These are phyloP conservation scores for Potentilla sterilis DNA, from an alignment of 306 rosid species.

Conservation along the genomic window DNA sequence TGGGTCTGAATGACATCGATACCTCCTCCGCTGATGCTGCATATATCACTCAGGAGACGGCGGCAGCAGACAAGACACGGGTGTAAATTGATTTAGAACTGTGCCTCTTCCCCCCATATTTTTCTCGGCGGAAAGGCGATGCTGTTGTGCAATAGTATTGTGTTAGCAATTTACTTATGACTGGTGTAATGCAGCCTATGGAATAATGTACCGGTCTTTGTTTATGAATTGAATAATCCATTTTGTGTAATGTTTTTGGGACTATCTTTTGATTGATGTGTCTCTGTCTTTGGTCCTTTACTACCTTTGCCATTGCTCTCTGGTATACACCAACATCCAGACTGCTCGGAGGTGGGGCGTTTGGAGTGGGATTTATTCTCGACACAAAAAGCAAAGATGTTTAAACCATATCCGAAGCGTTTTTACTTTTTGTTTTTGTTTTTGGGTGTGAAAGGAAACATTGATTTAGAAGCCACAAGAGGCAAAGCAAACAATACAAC, in stretches of 20 bases:
- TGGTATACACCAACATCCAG: not conserved
- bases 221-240: not conserved
- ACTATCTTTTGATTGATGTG: not conserved
- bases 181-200: not conserved
- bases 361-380: not conserved
- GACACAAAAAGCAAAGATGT: too few relatives aligned
- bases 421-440: too few relatives aligned
- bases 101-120: not conserved
- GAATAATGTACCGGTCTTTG: not conserved
- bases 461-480: not conserved
- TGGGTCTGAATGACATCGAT: slow-evolving; percentile 93
- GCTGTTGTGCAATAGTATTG: not conserved
- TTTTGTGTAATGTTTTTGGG: not conserved
- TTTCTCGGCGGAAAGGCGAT: not conserved
- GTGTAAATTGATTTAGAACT: not conserved
- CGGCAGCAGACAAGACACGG: not conserved
- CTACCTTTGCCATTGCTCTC: not conserved
- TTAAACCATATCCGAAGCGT: too few relatives aligned
- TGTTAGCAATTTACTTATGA: not conserved
- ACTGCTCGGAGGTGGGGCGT: not conserved
- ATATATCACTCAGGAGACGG: slow-evolving; percentile 35
- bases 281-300: not conserved
- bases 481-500: not conserved
- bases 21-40: slow-evolving; percentile 87
- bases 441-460: not conserved